Evolutionary conservation across 495 filamentous ascomycete genomes (phyloP).

Genomic region (Penicilliopsis zonata): DNA sequence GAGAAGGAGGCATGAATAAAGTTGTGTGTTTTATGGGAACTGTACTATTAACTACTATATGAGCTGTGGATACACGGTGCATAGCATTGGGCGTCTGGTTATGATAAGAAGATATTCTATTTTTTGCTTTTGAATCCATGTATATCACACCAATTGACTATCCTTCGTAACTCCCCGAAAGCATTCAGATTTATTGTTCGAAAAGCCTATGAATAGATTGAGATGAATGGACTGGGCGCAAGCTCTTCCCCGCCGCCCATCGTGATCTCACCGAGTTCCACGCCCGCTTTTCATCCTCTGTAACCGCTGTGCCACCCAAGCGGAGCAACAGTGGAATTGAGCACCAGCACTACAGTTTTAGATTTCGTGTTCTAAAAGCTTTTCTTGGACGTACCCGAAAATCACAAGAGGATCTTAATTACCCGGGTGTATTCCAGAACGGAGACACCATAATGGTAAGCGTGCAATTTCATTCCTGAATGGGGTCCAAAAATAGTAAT

Average conservation of each 20-base stretch:
- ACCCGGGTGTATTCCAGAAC: no score
- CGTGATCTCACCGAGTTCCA: constrained; percentile 1
- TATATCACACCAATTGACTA: background rate
- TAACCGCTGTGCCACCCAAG: background rate
- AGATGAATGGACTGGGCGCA: no score
- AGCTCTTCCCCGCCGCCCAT: background rate
- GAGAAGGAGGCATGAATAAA: background rate
- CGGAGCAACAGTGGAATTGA: background rate
- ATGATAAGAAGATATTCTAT: constrained; percentile 8
- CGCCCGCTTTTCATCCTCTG: background rate
- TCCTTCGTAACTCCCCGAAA: background rate
- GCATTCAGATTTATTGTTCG: background rate
- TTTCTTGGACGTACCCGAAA: no score
- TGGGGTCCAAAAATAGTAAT: constrained; percentile 7
- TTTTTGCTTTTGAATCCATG: constrained; percentile 4
- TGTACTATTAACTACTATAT: constrained; percentile 18
- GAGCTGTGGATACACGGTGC: constrained; percentile 27
- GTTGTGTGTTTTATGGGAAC: constrained; percentile 2
- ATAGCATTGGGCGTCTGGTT: constrained; percentile 34
- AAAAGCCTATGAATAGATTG: background rate
- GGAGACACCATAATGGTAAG: constrained; percentile 15
- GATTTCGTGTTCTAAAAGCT: no score
- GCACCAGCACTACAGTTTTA: no score
- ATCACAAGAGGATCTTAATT: background rate
- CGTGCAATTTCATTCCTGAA: background rate